Percentiles rank a stretch among this genome's conserved stretches.
phyloP scores from a whole-genome alignment of 1,139 yeast species.

The Blastobotrys arbuscula region DNA sequence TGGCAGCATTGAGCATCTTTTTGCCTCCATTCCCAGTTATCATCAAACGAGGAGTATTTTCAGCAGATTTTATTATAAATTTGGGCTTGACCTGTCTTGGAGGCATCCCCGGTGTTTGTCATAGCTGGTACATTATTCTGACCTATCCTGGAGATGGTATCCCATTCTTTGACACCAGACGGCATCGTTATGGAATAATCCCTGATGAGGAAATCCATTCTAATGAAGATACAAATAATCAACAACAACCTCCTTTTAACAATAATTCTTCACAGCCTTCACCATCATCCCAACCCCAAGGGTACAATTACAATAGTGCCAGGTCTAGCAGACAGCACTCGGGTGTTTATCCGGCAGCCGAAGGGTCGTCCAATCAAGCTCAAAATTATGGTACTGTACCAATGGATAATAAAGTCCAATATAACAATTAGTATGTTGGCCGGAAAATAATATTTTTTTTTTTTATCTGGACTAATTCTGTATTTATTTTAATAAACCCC shows the following conservation, averaged over 20 bases:
- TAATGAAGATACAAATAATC: not conserved
- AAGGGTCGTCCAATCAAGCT: not conserved
- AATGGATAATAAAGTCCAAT: slow-evolving; percentile 27
- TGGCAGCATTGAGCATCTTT: slow-evolving; percentile 54
- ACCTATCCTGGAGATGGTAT: slow-evolving; percentile 55
- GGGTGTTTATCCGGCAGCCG: not conserved
- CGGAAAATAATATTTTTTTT: not conserved
- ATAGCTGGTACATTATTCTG: slow-evolving; percentile 40
- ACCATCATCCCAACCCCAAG: not conserved
- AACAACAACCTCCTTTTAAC: not conserved
- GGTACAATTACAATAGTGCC: not conserved
- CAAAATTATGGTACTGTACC: slow-evolving; percentile 19
- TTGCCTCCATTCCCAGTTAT: slow-evolving; percentile 72
- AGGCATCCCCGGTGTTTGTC: slow-evolving; percentile 61
- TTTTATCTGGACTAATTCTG: not conserved
- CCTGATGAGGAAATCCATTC: slow-evolving; percentile 17
- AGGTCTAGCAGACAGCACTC: not conserved
- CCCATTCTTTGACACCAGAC: slow-evolving; percentile 27
- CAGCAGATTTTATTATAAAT: slow-evolving; percentile 56
- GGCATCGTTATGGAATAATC: slow-evolving; percentile 18
- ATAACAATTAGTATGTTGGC: slow-evolving; percentile 9
- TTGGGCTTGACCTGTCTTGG: slow-evolving; percentile 54
- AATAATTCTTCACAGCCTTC: not conserved
- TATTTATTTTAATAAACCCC: too few species aligned
- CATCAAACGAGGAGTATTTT: slow-evolving; percentile 60